These are phyloP conservation scores for Petasospora rhodanensis DNA, from an alignment of 1,139 yeast species.

Conservation along the genomic window DNA sequence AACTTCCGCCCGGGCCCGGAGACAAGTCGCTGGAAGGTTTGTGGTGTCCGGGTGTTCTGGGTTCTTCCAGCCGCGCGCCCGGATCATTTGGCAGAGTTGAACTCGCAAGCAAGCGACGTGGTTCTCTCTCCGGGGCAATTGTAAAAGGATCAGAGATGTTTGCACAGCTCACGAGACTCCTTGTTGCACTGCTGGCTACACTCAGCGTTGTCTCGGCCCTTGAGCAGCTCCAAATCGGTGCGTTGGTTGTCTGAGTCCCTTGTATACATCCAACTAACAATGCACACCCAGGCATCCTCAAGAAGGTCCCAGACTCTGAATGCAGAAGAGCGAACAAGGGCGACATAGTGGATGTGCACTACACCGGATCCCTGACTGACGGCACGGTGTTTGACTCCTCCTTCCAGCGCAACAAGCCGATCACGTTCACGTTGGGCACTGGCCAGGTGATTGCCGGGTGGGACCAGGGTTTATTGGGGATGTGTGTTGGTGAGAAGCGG, in stretches of 20 bases:
- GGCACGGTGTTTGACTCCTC: slow-evolving; percentile 96
- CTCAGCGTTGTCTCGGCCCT: too few relatives aligned
- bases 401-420: slow-evolving; percentile 89
- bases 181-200: slow-evolving; percentile 39
- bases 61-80: too few relatives aligned
- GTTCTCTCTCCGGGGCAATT: too few relatives aligned
- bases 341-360: slow-evolving; percentile 71
- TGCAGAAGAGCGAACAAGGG: slow-evolving; percentile 61
- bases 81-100: too few relatives aligned
- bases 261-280: neutral
- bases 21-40: too few relatives aligned
- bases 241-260: neutral
- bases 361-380: slow-evolving; percentile 85
- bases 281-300: slow-evolving; percentile 32
- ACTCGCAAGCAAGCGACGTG: too few relatives aligned
- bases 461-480: slow-evolving; percentile 88
- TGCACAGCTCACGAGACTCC: too few relatives aligned
- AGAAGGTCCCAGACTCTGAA: slow-evolving; percentile 42
- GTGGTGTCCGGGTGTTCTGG: too few relatives aligned
- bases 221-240: slow-evolving; percentile 9
- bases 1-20: too few relatives aligned
- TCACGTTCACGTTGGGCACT: slow-evolving; percentile 89
- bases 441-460: slow-evolving; percentile 96
- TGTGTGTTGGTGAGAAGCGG: slow-evolving; percentile 90
- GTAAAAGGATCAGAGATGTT: too few relatives aligned